These are phyloP conservation scores for Alternaria arbusti DNA, from an alignment of 2,329 filamentous ascomycete species.

Conservation along the genomic window DNA sequence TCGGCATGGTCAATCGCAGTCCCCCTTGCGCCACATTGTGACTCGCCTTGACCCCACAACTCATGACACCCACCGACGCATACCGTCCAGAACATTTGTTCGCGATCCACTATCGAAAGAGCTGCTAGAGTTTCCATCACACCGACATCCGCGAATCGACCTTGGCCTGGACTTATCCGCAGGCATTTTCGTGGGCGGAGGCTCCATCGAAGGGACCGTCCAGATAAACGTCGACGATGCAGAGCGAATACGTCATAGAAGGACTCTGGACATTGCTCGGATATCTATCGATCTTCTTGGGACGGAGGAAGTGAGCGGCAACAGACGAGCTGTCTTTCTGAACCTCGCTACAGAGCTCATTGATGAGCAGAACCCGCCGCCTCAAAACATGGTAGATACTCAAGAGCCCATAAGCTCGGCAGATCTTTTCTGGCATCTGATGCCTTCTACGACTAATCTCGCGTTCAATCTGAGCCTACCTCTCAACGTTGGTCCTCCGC, in stretches of 20 bases:
- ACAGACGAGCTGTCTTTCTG: constrained; percentile 57
- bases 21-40: constrained; percentile 56
- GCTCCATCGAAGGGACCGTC: constrained; percentile 60
- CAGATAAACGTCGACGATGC: constrained; percentile 57
- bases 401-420: constrained; percentile 45
- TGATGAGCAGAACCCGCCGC: constrained; percentile 58
- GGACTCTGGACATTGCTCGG: constrained; percentile 55
- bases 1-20: constrained; percentile 54
- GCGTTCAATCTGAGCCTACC: constrained; percentile 62
- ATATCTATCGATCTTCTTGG: constrained; percentile 61
- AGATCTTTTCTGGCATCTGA: constrained; percentile 57
- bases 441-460: constrained; percentile 55
- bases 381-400: constrained; percentile 57
- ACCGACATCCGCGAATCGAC: constrained; percentile 57
- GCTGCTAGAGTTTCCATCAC: constrained; percentile 57
- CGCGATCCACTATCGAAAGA: constrained; percentile 55
- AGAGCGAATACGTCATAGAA: constrained; percentile 52
- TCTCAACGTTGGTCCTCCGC: constrained; percentile 61
- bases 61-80: constrained; percentile 51
- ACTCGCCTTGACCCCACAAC: constrained; percentile 51
- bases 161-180: constrained; percentile 59
- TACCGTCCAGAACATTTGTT: constrained; percentile 58
- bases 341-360: constrained; percentile 60
- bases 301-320: constrained; percentile 57
- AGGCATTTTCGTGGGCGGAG: constrained; percentile 62